Conservation (phyloP, 306 rosid species). For the Fagus sylvatica region DNA sequence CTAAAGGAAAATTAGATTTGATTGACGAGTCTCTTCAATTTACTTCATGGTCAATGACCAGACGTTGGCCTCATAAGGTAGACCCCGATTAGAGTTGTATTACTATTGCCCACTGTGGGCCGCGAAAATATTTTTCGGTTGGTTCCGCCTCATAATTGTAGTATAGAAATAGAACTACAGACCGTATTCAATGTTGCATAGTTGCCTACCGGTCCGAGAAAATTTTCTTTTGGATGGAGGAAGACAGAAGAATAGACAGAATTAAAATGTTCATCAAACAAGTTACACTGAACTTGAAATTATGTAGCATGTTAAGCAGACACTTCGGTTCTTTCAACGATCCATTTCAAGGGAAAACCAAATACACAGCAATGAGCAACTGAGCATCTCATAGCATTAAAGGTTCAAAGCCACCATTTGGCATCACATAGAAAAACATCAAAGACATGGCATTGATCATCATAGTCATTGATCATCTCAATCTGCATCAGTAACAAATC, state of each 20-base stretch:
- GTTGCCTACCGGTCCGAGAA: not conserved
- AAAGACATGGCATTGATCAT: constrained; percentile 28
- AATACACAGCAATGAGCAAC: constrained; percentile 9
- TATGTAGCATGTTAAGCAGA: not conserved
- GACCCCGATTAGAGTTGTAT: too few relatives aligned
- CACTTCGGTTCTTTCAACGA: constrained; percentile 1
- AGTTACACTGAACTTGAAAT: constrained; percentile 11
- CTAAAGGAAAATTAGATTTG: too few relatives aligned
- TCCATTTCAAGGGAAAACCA: constrained; percentile 12
- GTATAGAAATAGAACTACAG: too few relatives aligned
- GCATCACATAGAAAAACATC: constrained; percentile 14
- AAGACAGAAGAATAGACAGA: not conserved
- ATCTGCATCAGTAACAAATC: constrained; percentile 32
- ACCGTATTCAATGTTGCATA: not conserved
- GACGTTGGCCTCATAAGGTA: too few relatives aligned
- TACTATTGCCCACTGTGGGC: too few relatives aligned
- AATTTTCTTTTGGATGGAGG: not conserved
- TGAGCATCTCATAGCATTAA: constrained; percentile 9
- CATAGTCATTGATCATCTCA: constrained; percentile 33
- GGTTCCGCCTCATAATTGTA: too few relatives aligned
- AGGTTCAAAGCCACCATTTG: constrained; percentile 6
- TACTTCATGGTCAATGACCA: too few relatives aligned
- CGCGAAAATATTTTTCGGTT: too few relatives aligned
- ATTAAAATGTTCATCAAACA: not conserved
- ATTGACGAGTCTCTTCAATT: too few relatives aligned